phyloP scores from a whole-genome alignment of 441 rosid species.

The Syzygium syzygioides region DNA sequence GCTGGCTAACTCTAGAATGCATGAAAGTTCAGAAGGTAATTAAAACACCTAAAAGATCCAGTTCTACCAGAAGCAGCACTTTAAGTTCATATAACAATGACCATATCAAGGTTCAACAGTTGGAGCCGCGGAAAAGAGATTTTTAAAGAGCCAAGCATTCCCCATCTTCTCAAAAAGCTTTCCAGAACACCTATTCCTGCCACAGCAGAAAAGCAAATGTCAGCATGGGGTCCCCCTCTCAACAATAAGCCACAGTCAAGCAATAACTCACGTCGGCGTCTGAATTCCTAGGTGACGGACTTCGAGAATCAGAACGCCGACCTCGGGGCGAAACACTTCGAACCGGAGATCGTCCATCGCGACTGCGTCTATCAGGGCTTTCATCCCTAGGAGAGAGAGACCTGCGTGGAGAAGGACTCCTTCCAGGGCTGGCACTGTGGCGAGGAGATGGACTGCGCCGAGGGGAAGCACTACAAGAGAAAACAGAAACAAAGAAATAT shows the following conservation, averaged over 20 bases:
- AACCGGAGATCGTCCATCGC: slow-evolving; percentile 28
- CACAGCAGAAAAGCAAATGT: slow-evolving; percentile 4
- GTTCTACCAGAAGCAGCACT: slow-evolving; percentile 36
- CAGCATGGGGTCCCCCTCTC: background rate
- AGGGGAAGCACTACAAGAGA: slow-evolving; percentile 42
- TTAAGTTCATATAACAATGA: slow-evolving; percentile 20
- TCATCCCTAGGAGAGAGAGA: slow-evolving; percentile 24
- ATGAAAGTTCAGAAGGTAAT: background rate
- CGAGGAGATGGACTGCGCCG: slow-evolving; percentile 6
- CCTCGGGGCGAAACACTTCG: slow-evolving; percentile 33
- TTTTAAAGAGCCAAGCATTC: slow-evolving; percentile 1
- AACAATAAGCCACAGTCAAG: background rate
- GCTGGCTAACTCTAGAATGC: background rate
- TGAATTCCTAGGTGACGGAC: slow-evolving; percentile 38
- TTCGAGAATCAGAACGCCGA: slow-evolving; percentile 34
- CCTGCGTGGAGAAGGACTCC: slow-evolving; percentile 34
- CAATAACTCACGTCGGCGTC: slow-evolving; percentile 33
- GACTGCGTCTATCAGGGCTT: slow-evolving; percentile 34
- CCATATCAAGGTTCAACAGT: slow-evolving; percentile 11
- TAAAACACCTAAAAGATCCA: slow-evolving; percentile 8
- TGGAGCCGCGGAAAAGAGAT: slow-evolving; percentile 14
- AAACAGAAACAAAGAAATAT: background rate
- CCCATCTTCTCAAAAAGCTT: slow-evolving; percentile 4
- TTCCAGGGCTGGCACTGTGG: slow-evolving; percentile 31
- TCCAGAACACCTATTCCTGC: slow-evolving; percentile 32